Conservation (phyloP, 331 rosid species). For the Telfairia occidentalis region DNA sequence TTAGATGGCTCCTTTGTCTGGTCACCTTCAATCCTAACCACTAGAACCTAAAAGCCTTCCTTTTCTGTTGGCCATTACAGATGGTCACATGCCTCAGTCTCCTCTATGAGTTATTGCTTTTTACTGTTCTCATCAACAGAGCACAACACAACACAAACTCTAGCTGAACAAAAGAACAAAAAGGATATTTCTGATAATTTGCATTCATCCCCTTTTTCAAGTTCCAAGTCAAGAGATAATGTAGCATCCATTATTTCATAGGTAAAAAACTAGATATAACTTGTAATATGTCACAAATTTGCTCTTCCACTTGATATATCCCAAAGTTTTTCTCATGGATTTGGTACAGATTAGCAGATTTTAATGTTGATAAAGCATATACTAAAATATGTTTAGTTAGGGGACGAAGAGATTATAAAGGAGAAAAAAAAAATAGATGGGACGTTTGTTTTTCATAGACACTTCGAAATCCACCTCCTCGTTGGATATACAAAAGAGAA, state of each 20-base stretch:
- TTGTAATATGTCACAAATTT: no score
- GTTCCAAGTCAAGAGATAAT: no score
- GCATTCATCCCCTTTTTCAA: no score
- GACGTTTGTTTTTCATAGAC: slow-evolving; percentile 24
- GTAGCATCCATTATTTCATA: no score
- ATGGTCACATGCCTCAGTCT: background rate
- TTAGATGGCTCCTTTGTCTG: slow-evolving; percentile 9
- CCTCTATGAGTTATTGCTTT: background rate
- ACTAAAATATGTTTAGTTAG: background rate
- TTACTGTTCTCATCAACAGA: background rate
- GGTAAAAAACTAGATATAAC: no score
- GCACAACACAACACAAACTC: no score
- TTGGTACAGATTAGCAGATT: background rate
- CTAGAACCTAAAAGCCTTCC: background rate
- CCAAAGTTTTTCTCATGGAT: no score
- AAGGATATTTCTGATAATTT: no score
- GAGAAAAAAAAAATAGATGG: slow-evolving; percentile 5
- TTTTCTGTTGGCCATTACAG: background rate
- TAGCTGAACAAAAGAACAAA: no score
- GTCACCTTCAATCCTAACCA: slow-evolving; percentile 12
- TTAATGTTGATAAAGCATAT: background rate
- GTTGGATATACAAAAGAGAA: slow-evolving; percentile 45
- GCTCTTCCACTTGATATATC: no score
- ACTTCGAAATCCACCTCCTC: slow-evolving; percentile 32
- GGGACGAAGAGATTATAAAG: slow-evolving; percentile 11